Conservation (phyloP, 805 yeast species). For the Saturnispora sanitii region DNA sequence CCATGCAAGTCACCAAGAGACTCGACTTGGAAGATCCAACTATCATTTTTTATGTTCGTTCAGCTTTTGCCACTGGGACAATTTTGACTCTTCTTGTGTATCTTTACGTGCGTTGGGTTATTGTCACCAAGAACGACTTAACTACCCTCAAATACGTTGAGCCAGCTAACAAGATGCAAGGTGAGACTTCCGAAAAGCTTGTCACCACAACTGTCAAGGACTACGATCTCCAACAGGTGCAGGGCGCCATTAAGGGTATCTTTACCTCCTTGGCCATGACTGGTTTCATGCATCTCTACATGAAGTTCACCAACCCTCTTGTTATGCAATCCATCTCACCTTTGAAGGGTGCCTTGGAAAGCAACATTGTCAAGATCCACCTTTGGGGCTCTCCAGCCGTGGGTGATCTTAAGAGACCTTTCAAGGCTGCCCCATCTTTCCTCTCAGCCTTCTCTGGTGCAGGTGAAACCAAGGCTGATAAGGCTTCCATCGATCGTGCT, state of each 20-base stretch:
- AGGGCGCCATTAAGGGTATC: slow-evolving; percentile 68
- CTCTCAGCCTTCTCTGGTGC: slow-evolving; percentile 42
- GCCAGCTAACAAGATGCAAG: slow-evolving; percentile 71
- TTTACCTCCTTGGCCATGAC: slow-evolving; percentile 91
- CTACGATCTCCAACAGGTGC: slow-evolving; percentile 84
- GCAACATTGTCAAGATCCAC: slow-evolving; percentile 86
- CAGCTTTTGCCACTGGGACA: slow-evolving; percentile 60
- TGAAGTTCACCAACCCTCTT: slow-evolving; percentile 95
- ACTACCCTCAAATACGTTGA: slow-evolving; percentile 87
- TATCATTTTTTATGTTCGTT: slow-evolving; percentile 64
- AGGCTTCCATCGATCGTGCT: slow-evolving; percentile 74
- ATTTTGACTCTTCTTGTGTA: slow-evolving; percentile 55
- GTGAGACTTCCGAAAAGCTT: slow-evolving; percentile 61
- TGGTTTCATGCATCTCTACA: slow-evolving; percentile 95
- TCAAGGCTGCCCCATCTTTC: slow-evolving; percentile 70
- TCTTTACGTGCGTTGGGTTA: slow-evolving; percentile 49
- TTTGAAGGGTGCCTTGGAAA: slow-evolving; percentile 79
- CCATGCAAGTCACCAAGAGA: slow-evolving; percentile 90
- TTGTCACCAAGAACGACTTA: slow-evolving; percentile 72
- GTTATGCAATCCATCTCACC: slow-evolving; percentile 91
- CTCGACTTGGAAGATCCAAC: slow-evolving; percentile 81
- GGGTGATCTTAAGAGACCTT: slow-evolving; percentile 94
- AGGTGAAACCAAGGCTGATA: slow-evolving; percentile 65
- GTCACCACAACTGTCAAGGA: slow-evolving; percentile 90
- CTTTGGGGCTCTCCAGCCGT: slow-evolving; percentile 69